These are phyloP conservation scores for Psilocybe subaeruginosa DNA, from an alignment of 768 basidiomycete genomes.

Conservation along the genomic window DNA sequence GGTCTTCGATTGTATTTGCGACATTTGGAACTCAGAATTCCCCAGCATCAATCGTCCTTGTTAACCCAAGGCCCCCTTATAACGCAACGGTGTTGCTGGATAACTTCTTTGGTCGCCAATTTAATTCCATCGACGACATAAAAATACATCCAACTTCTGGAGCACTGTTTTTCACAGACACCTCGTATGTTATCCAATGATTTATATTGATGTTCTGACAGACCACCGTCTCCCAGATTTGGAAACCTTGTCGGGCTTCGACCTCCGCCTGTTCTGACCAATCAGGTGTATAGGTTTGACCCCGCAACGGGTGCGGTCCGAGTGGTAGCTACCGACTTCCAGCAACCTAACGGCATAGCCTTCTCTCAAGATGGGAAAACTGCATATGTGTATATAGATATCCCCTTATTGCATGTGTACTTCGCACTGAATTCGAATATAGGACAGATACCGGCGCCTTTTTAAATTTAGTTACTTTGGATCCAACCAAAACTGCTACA, in stretches of 20 bases:
- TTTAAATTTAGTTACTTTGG: conserved; percentile 39
- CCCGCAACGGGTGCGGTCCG: conserved; percentile 63
- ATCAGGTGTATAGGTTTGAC: conserved; percentile 80
- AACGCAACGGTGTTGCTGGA: background rate
- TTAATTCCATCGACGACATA: conserved; percentile 3
- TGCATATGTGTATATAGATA: conserved; percentile 57
- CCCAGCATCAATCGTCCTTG: background rate
- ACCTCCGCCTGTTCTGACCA: conserved; percentile 67
- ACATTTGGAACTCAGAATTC: background rate
- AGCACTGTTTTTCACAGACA: conserved; percentile 2
- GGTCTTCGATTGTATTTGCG: background rate
- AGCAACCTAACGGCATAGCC: conserved; percentile 73
- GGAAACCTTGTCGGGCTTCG: conserved; percentile 65
- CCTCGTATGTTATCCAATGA: background rate
- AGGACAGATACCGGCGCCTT: conserved; percentile 56
- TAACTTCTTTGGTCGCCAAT: background rate
- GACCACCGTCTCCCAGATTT: conserved; percentile 43
- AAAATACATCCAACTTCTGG: background rate
- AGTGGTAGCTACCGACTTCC: conserved; percentile 79
- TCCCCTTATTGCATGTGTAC: background rate
- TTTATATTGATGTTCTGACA: too few relatives aligned
- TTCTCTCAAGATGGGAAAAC: conserved; percentile 64
- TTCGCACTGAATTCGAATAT: background rate
- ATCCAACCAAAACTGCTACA: conserved; percentile 66
- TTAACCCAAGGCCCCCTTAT: background rate